Base-by-base conservation (phyloP, 345 rosid genomes). In the Trapa bicornis region DNA sequence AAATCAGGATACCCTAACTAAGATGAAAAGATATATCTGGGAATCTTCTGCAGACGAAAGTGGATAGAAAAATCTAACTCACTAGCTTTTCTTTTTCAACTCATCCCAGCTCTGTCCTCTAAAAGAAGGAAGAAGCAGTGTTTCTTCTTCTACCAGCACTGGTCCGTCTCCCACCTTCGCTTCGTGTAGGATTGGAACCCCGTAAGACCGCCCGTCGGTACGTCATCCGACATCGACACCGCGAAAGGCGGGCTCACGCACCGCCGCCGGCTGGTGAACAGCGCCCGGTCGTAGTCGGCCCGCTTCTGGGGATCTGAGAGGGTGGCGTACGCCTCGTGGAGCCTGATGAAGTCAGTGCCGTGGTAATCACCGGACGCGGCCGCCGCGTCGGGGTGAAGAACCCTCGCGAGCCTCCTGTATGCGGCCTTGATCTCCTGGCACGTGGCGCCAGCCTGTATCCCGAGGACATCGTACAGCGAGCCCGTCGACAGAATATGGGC, bases 151-250 rank as follows among this genome's bases (percentile, higher is more conserved):
- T 78, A 87, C 92, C 92, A 87, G 73, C 89, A 87, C 75, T 87
- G 93, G 74, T 87, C 93, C 7, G 89, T 83, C 68, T 87, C 89
- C 93, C 93, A 87, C 38, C 75, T 70, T 72, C 84, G 74, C 32
- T 78, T 36, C 48, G 77, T 48, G 33, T 68, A 77, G 50, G 38
- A 47, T 77, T 67, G 61, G 64, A 80, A 45, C 77, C 75, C 61
- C 50, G 74, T 39, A 7, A 58, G 63, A 8, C 60, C 8, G 6
- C 68, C 75, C 1, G 71, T 6, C 9, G 56, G 71, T 9, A 81
- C 72, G 66, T 50, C 50, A 2, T 76, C 42, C 65, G 64, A 78
- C 3, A 74, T 73, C 6, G 80, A 69, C 22, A 68, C 65, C 16
- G 6, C 13, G 48, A 45, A 45, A 1, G 48, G 48, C 48, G 48